Base-by-base conservation (phyloP, 2,329 filamentous ascomycete genomes). In the Colletotrichum navitas region DNA sequence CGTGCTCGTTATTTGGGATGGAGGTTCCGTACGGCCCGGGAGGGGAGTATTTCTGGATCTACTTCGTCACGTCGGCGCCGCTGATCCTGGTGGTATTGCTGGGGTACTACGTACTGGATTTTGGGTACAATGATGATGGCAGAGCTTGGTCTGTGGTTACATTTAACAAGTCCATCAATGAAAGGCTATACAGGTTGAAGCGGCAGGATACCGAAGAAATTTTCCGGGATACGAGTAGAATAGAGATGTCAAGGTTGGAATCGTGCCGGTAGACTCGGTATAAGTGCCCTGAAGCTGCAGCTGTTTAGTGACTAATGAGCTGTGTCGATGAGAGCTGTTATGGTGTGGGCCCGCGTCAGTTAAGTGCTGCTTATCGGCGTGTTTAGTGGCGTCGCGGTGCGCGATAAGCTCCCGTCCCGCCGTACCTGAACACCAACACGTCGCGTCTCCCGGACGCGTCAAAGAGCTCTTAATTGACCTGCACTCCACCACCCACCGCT, bases 1-100 rank as follows among this genome's bases (percentile, higher is more conserved):
- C 67, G 16, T 66, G 69, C 24, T 73, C 72, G 6, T 47, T 76
- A 16, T 77, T 77, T 63, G 75, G 74, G 66, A 77, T 77, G 73
- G 66, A 74, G 16, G 34, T 73, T 32, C 70, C 75, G 10, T 77
- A 73, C 62, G 58, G 58, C 5, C 74, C 75, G 1, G 76, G 75
- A 18, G 70, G 67, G 18, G 39, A 60, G 0, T 5, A 64, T 18
- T 77, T 77, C 55, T 74, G 73, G 75, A 55, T 74, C 32, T 76
- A 76, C 55, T 75, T 75, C 49, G 73, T 64, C n/a, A 66, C 69
- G n/a, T 73, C 71, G 5, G 49, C 71, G 39, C 75, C 76, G 18
- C 49, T 76, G 21, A 75, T 77, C 4, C 1, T 74, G 18, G 26
- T 77, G 1, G 68, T 74, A 2, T 11, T 77, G 21, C 7, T 72